Evolutionary conservation across 2,329 filamentous ascomycete genomes (phyloP), one percentile per base, ranked within the genome.

Genomic region (Apiospora sp.): DNA sequence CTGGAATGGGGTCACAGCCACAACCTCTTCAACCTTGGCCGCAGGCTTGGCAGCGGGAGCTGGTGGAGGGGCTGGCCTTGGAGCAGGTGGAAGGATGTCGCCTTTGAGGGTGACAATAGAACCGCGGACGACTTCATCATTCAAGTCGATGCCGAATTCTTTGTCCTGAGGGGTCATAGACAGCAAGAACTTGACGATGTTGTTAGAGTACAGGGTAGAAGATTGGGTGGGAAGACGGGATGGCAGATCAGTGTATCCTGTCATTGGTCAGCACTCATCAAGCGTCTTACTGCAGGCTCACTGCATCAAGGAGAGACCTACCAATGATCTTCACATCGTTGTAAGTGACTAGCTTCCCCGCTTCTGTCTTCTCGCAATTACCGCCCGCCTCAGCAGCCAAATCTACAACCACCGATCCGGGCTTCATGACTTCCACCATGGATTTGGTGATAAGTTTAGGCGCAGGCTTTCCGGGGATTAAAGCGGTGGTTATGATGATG

Each of bases 151-250:
- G 10, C 94, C 93, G 75, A 94, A 97, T 49, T 92, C 88, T 75
- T 94, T 94, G 2, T 94, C 91, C 73, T 92, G 89, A 0, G 94
- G 93, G 1, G 91, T 83, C 87, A 97, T 94, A 0, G 94, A 96
- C 13, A 98, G 87, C 41, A 97, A 85, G 72, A 95, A 93, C 80
- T 97, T 98, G 76, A 92, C 95, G 78, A 97, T 95, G 80, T 98
- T 98, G 87, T 97, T 98, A 2, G 94, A 96, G 82, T 97, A 98
- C 27, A 98, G 85, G 0, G 94, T 97, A 0, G 94, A 97, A 0
- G 94, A 94, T 81, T 98, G 95, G 0, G 94, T 97, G 0, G 95
- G 94, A 1, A 98, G 87, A 67, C 94, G 90, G 44, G 94, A 97
- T 0, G 95, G 94, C 41, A 97, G 87, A 82, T 98, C 94, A 61